phyloP scores from a whole-genome alignment of 108 stramenopile species.

The Cylindrotheca closterium region DNA sequence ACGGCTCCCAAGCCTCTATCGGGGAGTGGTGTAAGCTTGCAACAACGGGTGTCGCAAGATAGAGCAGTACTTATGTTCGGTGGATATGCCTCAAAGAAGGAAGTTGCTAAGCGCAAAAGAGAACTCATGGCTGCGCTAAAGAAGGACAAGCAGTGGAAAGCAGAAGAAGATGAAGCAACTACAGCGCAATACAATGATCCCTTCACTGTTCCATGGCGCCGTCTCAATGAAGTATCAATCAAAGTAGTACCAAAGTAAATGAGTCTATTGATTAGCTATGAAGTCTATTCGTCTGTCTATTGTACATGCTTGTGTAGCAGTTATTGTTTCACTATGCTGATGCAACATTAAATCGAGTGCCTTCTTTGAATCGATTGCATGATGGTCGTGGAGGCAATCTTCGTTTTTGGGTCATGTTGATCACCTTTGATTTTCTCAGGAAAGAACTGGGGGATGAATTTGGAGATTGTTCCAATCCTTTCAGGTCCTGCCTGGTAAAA shows the following conservation, averaged over 20 bases:
- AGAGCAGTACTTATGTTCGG: slow-evolving; percentile 87
- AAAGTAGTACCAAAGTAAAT: slow-evolving; percentile 18
- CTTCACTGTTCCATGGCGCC: slow-evolving; percentile 92
- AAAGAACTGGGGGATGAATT: not conserved
- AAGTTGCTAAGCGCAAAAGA: slow-evolving; percentile 49
- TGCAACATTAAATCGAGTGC: no score
- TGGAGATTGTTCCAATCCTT: not conserved
- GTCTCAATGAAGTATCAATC: slow-evolving; percentile 88
- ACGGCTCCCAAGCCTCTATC: slow-evolving; percentile 73
- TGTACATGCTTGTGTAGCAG: no score
- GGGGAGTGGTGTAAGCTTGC: slow-evolving; percentile 67
- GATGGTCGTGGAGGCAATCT: no score
- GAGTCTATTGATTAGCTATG: no score
- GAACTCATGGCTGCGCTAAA: slow-evolving; percentile 52
- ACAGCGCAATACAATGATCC: slow-evolving; percentile 95
- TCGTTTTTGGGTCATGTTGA: no score
- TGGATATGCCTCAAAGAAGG: slow-evolving; percentile 82
- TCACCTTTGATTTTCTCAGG: no score
- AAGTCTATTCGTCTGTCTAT: no score
- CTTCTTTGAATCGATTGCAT: no score
- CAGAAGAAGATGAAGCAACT: slow-evolving; percentile 19
- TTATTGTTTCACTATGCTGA: no score
- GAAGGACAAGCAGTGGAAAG: slow-evolving; percentile 19
- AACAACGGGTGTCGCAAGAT: slow-evolving; percentile 33
- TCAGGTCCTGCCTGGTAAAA: not conserved